Evolutionary conservation across 371 early-diverging fungal genomes (phyloP), one percentile per base, ranked within the genome.

Genomic region (Coemansia sp.): DNA sequence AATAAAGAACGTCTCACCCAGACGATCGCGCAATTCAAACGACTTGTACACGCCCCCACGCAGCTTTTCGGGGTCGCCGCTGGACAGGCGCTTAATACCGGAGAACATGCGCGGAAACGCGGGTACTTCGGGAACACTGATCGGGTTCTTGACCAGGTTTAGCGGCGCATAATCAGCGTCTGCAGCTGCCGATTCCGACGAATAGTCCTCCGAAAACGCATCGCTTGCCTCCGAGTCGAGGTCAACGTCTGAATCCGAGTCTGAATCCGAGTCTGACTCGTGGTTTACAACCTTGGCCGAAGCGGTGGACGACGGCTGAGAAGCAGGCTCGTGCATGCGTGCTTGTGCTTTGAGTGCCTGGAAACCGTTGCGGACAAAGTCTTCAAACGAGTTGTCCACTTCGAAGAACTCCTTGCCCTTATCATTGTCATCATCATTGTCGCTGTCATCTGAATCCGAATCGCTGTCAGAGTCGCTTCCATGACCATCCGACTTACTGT

Each of bases 31-130:
- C 56, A 72, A 40, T 33, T 59, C 59, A 42, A 72, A 58, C 43
- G 43, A 47, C 53, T 72, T 72, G 49, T 55, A 72, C 9, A 72
- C 56, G 16, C 72, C 72, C 10, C 67, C 72, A 9, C 72, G 67
- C 18, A 67, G 44, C 24, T 48, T 9, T 3, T 5, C 18, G 12
- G 29, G 5, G 12, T 54, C 46, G 9, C 47, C 62, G 36, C 60
- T 50, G 9, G 50, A 40, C 43, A 67, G 49, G 14, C 67, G 48
- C n/a, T 48, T 47, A 46, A 72, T 37, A 24, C 68, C 72, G 12
- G 72, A 72, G 49, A 42, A 72, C 16, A 72, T 18, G 42, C 50
- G 63, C 40, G 72, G 71, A 24, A 72, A 72, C 4, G 58, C 59
- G 3, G 62, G 55, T 10, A 55, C 53, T 9, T 62, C 58, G 7